These are phyloP conservation scores for Leccinum fallax DNA, from an alignment of 1,284 basidiomycete genomes.

Conservation along the genomic window DNA sequence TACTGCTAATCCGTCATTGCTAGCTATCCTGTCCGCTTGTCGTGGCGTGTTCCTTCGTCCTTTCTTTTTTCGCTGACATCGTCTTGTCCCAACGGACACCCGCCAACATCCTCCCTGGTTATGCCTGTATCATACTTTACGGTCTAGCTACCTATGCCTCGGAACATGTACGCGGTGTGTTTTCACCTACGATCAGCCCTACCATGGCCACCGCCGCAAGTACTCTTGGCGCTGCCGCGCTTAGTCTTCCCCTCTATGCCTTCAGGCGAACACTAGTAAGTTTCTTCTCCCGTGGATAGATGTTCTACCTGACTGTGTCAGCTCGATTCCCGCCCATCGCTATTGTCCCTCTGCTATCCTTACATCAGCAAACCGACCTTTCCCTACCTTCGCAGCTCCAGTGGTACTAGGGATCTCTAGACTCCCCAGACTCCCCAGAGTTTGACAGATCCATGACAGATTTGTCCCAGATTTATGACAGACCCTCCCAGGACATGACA, in stretches of 20 bases:
- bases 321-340: constrained; percentile 41
- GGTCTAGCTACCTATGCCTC: constrained; percentile 58
- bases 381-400: too few relatives aligned
- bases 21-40: constrained; percentile 50
- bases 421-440: too few relatives aligned
- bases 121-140: constrained; percentile 62
- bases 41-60: constrained; percentile 45
- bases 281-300: constrained; percentile 4
- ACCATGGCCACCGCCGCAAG: constrained; percentile 54
- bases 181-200: constrained; percentile 58
- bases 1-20: neutral
- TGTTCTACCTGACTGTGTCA: constrained; percentile 25
- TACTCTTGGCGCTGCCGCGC: constrained; percentile 61
- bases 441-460: too few relatives aligned
- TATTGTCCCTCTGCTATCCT: constrained; percentile 52
- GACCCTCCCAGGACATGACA: too few relatives aligned
- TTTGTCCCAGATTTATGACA: too few relatives aligned
- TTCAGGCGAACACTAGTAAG: constrained; percentile 61
- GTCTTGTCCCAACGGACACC: constrained; percentile 48
- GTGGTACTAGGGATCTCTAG: too few relatives aligned
- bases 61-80: constrained; percentile 60
- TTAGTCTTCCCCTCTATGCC: constrained; percentile 64
- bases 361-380: too few relatives aligned
- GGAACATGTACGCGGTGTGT: constrained; percentile 59
- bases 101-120: constrained; percentile 56